Evolutionary conservation across 108 stramenopile genomes (phyloP), one percentile per base, ranked within the genome.

Genomic region (Pseudonitzschia pungens): DNA sequence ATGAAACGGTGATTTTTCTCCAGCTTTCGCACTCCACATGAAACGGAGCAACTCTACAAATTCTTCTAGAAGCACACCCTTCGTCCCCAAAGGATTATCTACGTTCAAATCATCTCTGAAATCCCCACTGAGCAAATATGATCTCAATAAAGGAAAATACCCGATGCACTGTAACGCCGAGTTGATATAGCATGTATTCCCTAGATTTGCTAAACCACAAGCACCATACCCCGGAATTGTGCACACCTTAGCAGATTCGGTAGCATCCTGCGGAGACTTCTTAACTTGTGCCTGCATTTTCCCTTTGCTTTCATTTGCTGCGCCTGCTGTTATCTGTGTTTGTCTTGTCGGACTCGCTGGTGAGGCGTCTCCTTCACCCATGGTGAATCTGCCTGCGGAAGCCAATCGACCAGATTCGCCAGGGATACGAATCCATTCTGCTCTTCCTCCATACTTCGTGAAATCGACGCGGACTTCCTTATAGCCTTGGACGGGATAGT

Each of bases 181-280:
- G 67, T 96, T 97, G 9, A 90, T 81, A 78, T 96, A 99, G 84
- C 98, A 99, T 14, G 98, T 97, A 71, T 99, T 99, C n/a, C 94
- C 94, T 43, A 96, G 76, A 77, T 96, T 96, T 2, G 79, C 69
- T 53, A 96, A 69, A 16, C 94, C 94, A 55, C 91, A 92, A 54
- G 94, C 91, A 42, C 94, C 94, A 70, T 87, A 95, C 0, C 89
- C 87, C 20, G 94, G 94, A 65, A 91, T 85, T 27, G 83, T 74
- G 71, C 94, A 95, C 32, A 90, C 24, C 33, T 80, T 91, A 44
- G 80, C 54, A 41, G 32, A 51, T 31, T 72, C 70, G 3, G 43
- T 48, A 16, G 66, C 42, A 55, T 80, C 78, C 65, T 71, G 69
- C 51, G 79, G 76, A 28, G 84, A 69, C 53, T 83, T 88, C 54